Evolutionary conservation across 2,329 filamentous ascomycete species (phyloP).

Genomic region (Lecanosticta acicola): DNA sequence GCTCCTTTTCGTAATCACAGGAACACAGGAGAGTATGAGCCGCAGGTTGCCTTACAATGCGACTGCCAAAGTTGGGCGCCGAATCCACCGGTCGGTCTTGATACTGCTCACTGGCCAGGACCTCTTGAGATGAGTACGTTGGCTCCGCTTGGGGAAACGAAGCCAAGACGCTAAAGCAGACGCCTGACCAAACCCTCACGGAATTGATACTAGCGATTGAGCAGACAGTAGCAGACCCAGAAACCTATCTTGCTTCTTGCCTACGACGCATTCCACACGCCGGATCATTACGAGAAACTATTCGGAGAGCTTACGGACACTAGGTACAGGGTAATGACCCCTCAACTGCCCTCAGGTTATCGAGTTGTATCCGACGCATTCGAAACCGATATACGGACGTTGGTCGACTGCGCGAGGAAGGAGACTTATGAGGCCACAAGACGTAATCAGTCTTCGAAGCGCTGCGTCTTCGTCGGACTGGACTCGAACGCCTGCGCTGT

Average conservation of each 20-base stretch:
- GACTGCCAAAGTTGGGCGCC: too few species aligned
- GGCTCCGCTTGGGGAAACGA: not conserved
- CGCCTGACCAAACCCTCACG: conserved; percentile 1
- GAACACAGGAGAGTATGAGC: too few species aligned
- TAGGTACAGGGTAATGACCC: not conserved
- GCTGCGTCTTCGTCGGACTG: not conserved
- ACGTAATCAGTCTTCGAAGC: not conserved
- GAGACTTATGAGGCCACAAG: not conserved
- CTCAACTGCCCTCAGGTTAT: conserved; percentile 1
- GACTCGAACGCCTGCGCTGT: not conserved
- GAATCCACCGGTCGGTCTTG: too few species aligned
- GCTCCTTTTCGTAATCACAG: too few species aligned
- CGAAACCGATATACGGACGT: not conserved
- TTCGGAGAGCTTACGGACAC: not conserved
- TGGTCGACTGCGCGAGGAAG: not conserved
- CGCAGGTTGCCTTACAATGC: too few species aligned
- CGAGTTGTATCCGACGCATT: not conserved
- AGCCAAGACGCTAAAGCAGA: not conserved
- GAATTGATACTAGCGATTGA: not conserved
- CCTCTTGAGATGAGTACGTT: not conserved
- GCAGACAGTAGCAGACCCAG: not conserved
- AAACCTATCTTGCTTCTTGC: not conserved
- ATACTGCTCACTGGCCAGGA: not conserved
- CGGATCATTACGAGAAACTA: conserved; percentile 1
- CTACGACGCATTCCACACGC: conserved; percentile 3